Evolutionary conservation across 1,284 basidiomycete species (phyloP), one percentile per base, ranked within the genome.

Genomic region (Fomitopsis pinicola): DNA sequence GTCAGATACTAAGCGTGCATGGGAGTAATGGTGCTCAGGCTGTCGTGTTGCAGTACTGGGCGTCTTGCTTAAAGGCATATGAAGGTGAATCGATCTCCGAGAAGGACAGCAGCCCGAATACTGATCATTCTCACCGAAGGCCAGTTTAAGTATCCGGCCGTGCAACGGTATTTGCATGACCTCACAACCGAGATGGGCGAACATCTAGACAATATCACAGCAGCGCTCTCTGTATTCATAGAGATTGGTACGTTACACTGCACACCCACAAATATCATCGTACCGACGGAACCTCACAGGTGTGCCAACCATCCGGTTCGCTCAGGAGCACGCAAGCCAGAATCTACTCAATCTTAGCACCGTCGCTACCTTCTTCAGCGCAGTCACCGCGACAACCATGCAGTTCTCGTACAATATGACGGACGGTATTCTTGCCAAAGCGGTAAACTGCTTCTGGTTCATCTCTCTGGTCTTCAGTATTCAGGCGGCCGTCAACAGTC

Each of bases 331-430:
- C 66, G 86, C 82, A 5, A 86, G 87, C 9, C 78, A 63, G 42
- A 89, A 88, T 64, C 76, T 91, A 5, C 80, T 89, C 40, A 90
- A 89, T 65, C 75, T 89, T 52, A 88, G 86, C 42, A 89, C 87
- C 12, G 86, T 90, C 10, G 88, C 88, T 40, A 91, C 88, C 56
- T 90, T 91, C 75, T 90, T 91, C 74, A 87, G 85, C 33, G 88
- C 86, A 22, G 88, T 91, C 62, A 89, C 88, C 1, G 88, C 86
- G 28, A 87, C 85, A 5, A 88, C 86, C 0, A 72, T 89, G 64
- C 88, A 89, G 67, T 88, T 86, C 67, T 88, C 88, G 1, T 87
- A 79, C 66, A 73, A 77, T 19, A 65, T 67, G 44, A 72, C 66
- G 19, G 68, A 68, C 1, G 71, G 55, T 4, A 62, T 69, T 14